These are phyloP conservation scores for Volvariella volvacea DNA, from an alignment of 1,284 basidiomycete species.

Conservation along the genomic window DNA sequence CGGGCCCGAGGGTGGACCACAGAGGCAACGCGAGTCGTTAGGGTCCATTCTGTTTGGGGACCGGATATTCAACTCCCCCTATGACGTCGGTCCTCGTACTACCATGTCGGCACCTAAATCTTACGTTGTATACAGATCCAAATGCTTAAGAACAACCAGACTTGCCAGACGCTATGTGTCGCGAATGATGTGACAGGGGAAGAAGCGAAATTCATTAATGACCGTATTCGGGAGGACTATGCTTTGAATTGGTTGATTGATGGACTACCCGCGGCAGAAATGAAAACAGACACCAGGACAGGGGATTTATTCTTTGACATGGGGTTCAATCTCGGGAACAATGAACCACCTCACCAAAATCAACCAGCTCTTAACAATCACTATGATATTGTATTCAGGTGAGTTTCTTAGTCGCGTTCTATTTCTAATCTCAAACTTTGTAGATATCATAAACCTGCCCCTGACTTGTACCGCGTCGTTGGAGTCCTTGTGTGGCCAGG, in stretches of 20 bases:
- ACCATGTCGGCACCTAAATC: slow-evolving; percentile 8
- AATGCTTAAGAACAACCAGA: slow-evolving; percentile 68
- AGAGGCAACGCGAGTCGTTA: slow-evolving; percentile 81
- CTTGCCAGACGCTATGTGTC: slow-evolving; percentile 76
- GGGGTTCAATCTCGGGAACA: slow-evolving; percentile 76
- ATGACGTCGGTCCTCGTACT: slow-evolving; percentile 52
- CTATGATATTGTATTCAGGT: slow-evolving; percentile 81
- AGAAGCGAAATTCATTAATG: slow-evolving; percentile 87
- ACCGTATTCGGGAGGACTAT: slow-evolving; percentile 88
- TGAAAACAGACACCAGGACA: slow-evolving; percentile 75
- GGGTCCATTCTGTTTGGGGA: slow-evolving; percentile 96
- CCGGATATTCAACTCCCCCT: slow-evolving; percentile 88
- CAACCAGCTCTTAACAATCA: slow-evolving; percentile 85
- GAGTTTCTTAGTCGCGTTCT: background rate
- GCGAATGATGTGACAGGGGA: slow-evolving; percentile 51
- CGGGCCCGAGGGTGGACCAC: slow-evolving; percentile 67
- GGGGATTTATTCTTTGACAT: slow-evolving; percentile 86
- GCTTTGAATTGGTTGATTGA: slow-evolving; percentile 95
- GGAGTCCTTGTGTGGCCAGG: slow-evolving; percentile 89
- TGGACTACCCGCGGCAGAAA: slow-evolving; percentile 89
- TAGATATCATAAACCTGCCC: slow-evolving; percentile 78
- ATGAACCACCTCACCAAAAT: slow-evolving; percentile 47
- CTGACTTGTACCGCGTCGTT: slow-evolving; percentile 73
- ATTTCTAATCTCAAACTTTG: slow-evolving; percentile 2
- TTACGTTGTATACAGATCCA: slow-evolving; percentile 43